A percentile compares a stretch with the other conserved stretches of the same genome.
Conservation (phyloP, 768 basidiomycete genomes). For the Phallus indusiatus region DNA sequence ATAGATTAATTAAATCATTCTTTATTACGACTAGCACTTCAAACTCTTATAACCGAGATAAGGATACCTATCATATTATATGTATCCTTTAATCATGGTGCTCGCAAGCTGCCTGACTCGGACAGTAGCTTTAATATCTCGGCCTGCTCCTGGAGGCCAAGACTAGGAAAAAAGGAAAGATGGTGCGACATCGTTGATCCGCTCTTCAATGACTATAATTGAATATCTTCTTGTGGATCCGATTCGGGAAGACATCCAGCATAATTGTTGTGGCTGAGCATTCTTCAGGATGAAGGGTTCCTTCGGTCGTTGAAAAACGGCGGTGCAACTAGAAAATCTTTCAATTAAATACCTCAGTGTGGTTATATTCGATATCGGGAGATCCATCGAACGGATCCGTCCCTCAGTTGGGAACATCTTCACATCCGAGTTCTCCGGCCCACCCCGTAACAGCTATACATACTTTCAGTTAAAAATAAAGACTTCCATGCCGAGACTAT, state of each 20-base stretch:
- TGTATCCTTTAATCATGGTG: too few species aligned
- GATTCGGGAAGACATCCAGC: background rate
- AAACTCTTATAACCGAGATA: too few species aligned
- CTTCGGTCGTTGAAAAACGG: background rate
- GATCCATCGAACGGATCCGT: background rate
- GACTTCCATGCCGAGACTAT: too few species aligned
- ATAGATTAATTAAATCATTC: too few species aligned
- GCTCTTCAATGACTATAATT: background rate
- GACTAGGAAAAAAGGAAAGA: background rate
- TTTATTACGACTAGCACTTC: too few species aligned
- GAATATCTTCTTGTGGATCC: background rate
- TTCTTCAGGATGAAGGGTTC: background rate
- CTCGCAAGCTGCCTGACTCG: too few species aligned
- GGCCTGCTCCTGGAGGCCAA: background rate
- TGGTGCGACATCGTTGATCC: background rate
- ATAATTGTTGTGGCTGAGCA: background rate
- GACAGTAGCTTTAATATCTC: background rate
- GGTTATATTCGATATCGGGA: background rate
- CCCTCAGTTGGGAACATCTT: too few species aligned
- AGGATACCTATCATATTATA: too few species aligned
- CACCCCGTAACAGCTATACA: too few species aligned
- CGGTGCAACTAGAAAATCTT: background rate
- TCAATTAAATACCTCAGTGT: background rate
- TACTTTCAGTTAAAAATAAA: too few species aligned
- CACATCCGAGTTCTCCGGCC: too few species aligned